Conservation (phyloP, 805 yeast genomes). For the Pichia occidentalis region DNA sequence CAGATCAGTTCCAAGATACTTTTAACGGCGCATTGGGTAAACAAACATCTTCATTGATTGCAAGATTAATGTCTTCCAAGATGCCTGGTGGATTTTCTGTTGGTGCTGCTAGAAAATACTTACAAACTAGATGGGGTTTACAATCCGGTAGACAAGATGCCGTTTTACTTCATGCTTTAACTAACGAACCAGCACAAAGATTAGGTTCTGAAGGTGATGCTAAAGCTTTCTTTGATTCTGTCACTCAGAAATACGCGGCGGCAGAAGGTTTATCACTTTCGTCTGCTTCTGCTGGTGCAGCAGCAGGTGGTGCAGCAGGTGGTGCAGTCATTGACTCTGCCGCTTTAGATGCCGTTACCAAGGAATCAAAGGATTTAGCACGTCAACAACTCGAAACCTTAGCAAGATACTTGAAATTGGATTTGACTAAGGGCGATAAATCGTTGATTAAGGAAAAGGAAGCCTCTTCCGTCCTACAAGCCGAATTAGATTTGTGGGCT, state of each 20-base stretch:
- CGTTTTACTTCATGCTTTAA: constrained; percentile 72
- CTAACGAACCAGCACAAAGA: constrained; percentile 88
- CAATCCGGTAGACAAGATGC: constrained; percentile 93
- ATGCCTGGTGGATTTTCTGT: constrained; percentile 99
- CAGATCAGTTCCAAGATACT: constrained; percentile 89
- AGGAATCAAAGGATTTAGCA: constrained; percentile 64
- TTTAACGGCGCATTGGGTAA: constrained; percentile 89
- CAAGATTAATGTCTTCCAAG: constrained; percentile 89
- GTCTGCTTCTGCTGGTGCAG: constrained; percentile 54
- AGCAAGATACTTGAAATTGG: constrained; percentile 92
- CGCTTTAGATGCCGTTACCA: constrained; percentile 77
- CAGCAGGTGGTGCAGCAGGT: constrained; percentile 53
- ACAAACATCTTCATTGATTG: constrained; percentile 80
- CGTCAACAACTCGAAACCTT: constrained; percentile 83
- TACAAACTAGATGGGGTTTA: constrained; percentile 88
- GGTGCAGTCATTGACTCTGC: constrained; percentile 92
- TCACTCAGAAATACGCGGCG: constrained; percentile 81
- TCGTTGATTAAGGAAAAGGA: constrained; percentile 76
- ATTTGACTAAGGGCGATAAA: constrained; percentile 86
- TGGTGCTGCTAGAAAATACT: constrained; percentile 84
- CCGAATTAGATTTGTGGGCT: constrained; percentile 87
- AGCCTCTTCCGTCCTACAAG: constrained; percentile 75
- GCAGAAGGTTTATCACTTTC: constrained; percentile 70
- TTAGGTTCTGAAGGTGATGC: constrained; percentile 84
- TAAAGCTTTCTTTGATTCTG: constrained; percentile 75